Percentiles rank a stretch among this genome's conserved stretches.
Evolutionary conservation across 176 grass and related monocot genomes (phyloP).

Genomic region (Raddia guianensis): DNA sequence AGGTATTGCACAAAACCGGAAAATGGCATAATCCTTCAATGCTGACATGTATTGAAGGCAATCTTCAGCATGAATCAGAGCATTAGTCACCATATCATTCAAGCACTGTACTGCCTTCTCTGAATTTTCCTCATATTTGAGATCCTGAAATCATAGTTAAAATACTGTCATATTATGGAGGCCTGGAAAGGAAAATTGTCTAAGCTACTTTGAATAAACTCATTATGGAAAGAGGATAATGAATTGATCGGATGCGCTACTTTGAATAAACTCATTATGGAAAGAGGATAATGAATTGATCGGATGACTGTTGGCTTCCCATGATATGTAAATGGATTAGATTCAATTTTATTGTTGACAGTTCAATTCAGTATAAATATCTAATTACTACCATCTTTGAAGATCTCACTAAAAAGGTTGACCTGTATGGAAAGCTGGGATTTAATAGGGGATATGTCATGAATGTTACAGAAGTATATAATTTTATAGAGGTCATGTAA

Average conservation of each 20-base stretch:
- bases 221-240: neutral
- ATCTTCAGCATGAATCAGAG: constrained; percentile 77
- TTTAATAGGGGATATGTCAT: neutral
- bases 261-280: neutral
- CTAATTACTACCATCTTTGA: neutral
- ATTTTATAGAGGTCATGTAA: neutral
- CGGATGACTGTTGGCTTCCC: neutral
- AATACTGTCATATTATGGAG: neutral
- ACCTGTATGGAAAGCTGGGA: neutral
- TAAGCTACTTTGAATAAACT: neutral
- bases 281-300: neutral
- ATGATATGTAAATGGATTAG: neutral
- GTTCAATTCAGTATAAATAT: neutral
- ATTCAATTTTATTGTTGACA: constrained; percentile 10
- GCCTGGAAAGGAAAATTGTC: neutral
- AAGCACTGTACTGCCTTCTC: constrained; percentile 86
- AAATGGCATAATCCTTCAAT: constrained; percentile 79
- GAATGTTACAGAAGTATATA: neutral
- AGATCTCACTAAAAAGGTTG: neutral
- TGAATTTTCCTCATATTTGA: constrained; percentile 82
- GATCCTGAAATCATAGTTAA: constrained; percentile 62
- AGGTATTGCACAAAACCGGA: constrained; percentile 89
- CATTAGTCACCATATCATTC: constrained; percentile 94
- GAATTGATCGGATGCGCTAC: neutral
- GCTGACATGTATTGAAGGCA: constrained; percentile 85